Conservation (phyloP, 371 early-diverging fungal species). For the Mortierella sp. region DNA sequence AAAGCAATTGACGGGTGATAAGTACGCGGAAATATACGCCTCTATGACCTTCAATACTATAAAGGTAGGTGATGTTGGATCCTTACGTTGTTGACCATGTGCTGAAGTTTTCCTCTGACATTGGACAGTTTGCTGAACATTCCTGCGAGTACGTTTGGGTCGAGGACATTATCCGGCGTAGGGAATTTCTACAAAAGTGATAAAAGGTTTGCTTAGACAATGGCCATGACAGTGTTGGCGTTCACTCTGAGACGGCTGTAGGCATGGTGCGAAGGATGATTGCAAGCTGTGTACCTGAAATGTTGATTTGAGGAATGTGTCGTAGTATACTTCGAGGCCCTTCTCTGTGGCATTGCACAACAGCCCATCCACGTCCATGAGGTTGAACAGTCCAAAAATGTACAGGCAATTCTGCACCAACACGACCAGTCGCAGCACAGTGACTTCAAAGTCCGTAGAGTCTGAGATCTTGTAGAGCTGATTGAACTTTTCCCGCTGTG, state of each 20-base stretch:
- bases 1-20: not conserved
- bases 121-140: constrained; percentile 70
- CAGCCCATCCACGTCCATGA: constrained; percentile 70
- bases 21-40: not conserved
- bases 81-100: constrained; percentile 69
- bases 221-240: not conserved
- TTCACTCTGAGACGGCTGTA: too few relatives aligned
- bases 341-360: constrained; percentile 71
- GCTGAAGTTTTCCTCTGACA: constrained; percentile 71
- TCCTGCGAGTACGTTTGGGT: constrained; percentile 71
- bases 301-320: constrained; percentile 63
- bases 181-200: constrained; percentile 21
- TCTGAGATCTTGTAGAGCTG: constrained; percentile 73
- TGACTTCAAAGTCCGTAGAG: constrained; percentile 65
- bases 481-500: constrained; percentile 75
- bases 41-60: not conserved
- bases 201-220: not conserved
- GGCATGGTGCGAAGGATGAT: not conserved
- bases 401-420: constrained; percentile 69
- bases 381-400: constrained; percentile 65
- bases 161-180: constrained; percentile 68
- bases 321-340: constrained; percentile 67
- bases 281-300: constrained; percentile 59
- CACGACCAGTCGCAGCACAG: constrained; percentile 68
- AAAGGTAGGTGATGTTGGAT: not conserved